Evolutionary conservation across 345 rosid species (phyloP), one percentile per base, ranked within the genome.

Genomic region (Populus nigra): DNA sequence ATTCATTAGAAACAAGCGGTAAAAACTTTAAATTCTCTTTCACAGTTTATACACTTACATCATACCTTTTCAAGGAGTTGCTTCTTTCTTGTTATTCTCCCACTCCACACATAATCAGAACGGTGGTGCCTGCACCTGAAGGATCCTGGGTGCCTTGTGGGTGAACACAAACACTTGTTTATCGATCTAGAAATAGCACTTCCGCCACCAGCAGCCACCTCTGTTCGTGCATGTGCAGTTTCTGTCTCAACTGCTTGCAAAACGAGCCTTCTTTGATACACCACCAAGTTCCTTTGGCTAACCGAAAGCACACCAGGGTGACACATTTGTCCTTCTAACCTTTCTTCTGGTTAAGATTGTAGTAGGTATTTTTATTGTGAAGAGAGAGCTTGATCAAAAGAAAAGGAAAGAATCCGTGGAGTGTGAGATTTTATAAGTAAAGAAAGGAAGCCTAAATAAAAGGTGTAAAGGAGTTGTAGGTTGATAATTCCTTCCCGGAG

Each of bases 51-150:
- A 50, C 57, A 5, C 57, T 50, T 50, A 50, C 59, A 50, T 50
- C 59, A 18, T 8, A 50, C 59, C n/a, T 31, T 50, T 50, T 6
- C n/a, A 18, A 50, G n/a, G 59, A 18, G n/a, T 50, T 50, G 59
- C 59, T 50, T 50, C 59, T 20, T 50, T 50, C 22, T 50, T 18
- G 8, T 7, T 50, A 50, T 18, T 50, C 59, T 50, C n/a, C n/a
- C n/a, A 50, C 59, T 8, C 59, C 59, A 50, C 59, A 50, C 59
- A 50, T 50, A 50, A 50, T 62, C 53, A 0, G 89, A 73, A 1
- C 94, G 89, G 72, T 91, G 92, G 39, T 84, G 81, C 77, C 83
- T 84, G 88, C 94, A 91, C 49, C 94, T 84, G 75, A 91, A 91
- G 9, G 94, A 91, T 47, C 94, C 94, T 53, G 78, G 79, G 72